Evolutionary conservation across 2,329 filamentous ascomycete genomes (phyloP), one percentile per base, ranked within the genome.

Genomic region (Dactylellina parvicollis): DNA sequence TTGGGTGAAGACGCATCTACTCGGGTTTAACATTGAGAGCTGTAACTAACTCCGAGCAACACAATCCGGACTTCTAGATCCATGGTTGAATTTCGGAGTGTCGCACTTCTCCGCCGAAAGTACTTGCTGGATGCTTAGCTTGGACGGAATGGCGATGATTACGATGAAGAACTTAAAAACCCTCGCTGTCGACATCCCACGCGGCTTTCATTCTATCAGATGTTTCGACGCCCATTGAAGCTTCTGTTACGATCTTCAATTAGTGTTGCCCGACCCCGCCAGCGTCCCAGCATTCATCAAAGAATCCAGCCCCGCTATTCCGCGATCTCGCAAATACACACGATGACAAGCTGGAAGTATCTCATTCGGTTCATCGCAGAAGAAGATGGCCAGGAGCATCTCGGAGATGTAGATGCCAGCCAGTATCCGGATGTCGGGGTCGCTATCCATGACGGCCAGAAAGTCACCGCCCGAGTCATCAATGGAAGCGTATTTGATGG

Each of bases 301-400:
- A 24, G 5, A 36, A 20, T 20, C 14, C 5, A 16, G 18, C 30
- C 4, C 34, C 42, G 4, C 14, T 28, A 28, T 7, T 8, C 26
- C 14, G 22, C 18, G 8, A 40, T 40, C 30, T 20, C 40, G 24
- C 42, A 10, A 22, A 16, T 16, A 44, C 52, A 44, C 20, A 46
- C 49, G 30, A 74, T 72, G 67, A 59, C 76, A 36, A 78, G 78
- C 66, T 82, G 81, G 80, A 82, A 80, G 32, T 81, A 80, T 44
- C 79, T 83, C 49, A 79, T 81, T 57, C 81, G 81, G 50, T 83
- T 83, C 76, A 76, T 82, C 28, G 81, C 81, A 30, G 77, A 79
- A 55, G 81, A 82, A 77, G 81, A 82, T 64, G 80, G 81, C 75
- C 79, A 80, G 71, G 76, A 79, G 8, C 81, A 83, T 75, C 76